phyloP scores from a whole-genome alignment of 176 grass and related monocot genomes.

The Phragmites australis region DNA sequence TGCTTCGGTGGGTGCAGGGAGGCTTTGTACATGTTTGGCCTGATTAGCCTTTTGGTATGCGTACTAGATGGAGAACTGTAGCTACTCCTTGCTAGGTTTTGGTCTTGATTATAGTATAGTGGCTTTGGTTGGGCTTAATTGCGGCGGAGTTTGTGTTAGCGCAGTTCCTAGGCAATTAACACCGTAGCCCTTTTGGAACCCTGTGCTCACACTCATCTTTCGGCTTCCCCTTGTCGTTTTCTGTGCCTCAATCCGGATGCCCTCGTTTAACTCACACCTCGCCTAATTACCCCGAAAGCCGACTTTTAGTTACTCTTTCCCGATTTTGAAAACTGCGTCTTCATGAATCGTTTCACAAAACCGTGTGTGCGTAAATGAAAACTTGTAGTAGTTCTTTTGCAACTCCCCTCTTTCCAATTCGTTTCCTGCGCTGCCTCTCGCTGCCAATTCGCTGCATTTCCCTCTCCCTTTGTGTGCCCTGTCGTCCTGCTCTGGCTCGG shows the following conservation, averaged over 20 bases:
- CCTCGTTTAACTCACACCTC: neutral
- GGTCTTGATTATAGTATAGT: neutral
- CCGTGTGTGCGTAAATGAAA: too few relatives aligned
- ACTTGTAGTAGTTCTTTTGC: neutral
- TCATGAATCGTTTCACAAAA: too few relatives aligned
- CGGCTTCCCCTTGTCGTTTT: conserved; percentile 31
- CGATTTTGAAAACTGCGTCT: neutral
- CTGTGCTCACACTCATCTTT: conserved; percentile 12
- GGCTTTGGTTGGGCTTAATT: conserved; percentile 36
- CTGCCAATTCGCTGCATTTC: neutral
- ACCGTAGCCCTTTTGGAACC: neutral
- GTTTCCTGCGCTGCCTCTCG: too few relatives aligned
- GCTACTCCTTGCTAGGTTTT: neutral
- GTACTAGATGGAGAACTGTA: too few relatives aligned
- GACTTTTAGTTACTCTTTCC: too few relatives aligned
- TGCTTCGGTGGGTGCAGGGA: neutral
- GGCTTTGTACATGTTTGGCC: neutral
- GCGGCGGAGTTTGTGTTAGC: conserved; percentile 17
- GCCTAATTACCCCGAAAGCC: too few relatives aligned
- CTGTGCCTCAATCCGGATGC: neutral
- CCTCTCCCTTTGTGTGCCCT: too few relatives aligned
- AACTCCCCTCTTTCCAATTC: too few relatives aligned
- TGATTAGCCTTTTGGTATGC: neutral
- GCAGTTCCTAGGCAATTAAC: conserved; percentile 13
- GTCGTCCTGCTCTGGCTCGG: neutral